Conservation (phyloP, 306 rosid genomes). For the Cucurbita maxima region DNA sequence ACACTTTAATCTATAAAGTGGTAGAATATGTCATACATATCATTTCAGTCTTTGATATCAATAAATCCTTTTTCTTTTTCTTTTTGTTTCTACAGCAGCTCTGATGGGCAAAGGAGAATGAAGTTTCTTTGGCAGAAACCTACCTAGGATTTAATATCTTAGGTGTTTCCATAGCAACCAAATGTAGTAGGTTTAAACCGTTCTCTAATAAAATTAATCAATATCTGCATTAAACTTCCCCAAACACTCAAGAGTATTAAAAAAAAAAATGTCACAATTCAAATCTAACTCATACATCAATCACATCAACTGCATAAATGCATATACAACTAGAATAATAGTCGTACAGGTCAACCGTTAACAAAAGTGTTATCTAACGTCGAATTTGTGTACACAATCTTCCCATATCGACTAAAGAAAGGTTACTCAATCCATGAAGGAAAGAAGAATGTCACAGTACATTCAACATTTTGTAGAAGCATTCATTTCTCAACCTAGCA, state of each 20-base stretch:
- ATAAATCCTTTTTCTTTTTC: background rate
- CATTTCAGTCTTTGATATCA: background rate
- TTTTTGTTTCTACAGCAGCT: background rate
- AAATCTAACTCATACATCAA: background rate
- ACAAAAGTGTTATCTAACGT: background rate
- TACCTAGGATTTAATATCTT: too few species aligned
- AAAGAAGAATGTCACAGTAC: background rate
- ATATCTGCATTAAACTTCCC: too few species aligned
- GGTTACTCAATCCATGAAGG: background rate
- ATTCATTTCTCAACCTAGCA: slow-evolving; percentile 1
- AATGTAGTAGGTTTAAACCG: too few species aligned
- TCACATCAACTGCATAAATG: background rate
- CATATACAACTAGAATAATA: background rate
- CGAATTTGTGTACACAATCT: background rate
- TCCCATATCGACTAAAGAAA: background rate
- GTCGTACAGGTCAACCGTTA: background rate
- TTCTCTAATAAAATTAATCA: too few species aligned
- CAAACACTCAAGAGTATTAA: too few species aligned
- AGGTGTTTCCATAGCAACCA: background rate
- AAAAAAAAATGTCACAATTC: background rate
- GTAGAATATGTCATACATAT: background rate
- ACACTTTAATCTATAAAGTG: background rate
- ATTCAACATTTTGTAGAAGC: slow-evolving; percentile 7
- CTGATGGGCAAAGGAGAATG: background rate
- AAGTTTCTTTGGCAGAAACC: background rate